These are phyloP conservation scores for Solanum chacoense DNA, from an alignment of 305 asterid species.

Conservation along the genomic window DNA sequence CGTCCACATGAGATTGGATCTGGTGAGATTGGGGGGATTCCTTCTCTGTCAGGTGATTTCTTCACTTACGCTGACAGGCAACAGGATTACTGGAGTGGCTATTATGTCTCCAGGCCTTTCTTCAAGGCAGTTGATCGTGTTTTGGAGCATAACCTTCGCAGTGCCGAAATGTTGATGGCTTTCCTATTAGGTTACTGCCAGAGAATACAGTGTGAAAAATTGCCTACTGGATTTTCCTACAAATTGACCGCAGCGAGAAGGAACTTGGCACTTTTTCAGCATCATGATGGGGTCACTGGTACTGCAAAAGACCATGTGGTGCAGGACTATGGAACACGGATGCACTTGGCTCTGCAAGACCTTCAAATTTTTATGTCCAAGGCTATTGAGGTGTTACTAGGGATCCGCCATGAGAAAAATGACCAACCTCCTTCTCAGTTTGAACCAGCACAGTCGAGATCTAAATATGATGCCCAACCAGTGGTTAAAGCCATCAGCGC, in stretches of 20 bases:
- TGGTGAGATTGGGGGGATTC: slow-evolving; percentile 77
- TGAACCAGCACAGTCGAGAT: slow-evolving; percentile 75
- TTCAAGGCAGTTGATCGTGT: slow-evolving; percentile 96
- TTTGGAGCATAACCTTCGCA: slow-evolving; percentile 88
- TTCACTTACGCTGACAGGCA: slow-evolving; percentile 92
- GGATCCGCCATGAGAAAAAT: slow-evolving; percentile 69
- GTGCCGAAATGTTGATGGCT: slow-evolving; percentile 91
- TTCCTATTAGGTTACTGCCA: slow-evolving; percentile 81
- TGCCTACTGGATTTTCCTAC: slow-evolving; percentile 76
- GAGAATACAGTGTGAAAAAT: slow-evolving; percentile 73
- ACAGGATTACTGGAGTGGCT: slow-evolving; percentile 98
- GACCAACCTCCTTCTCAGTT: slow-evolving; percentile 84
- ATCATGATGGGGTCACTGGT: slow-evolving; percentile 98
- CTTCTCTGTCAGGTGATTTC: slow-evolving; percentile 90
- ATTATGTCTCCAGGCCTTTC: slow-evolving; percentile 95
- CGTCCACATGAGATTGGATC: slow-evolving; percentile 70
- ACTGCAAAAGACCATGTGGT: slow-evolving; percentile 94
- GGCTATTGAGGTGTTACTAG: slow-evolving; percentile 74
- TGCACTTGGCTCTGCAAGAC: slow-evolving; percentile 90
- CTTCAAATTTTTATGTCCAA: slow-evolving; percentile 83
- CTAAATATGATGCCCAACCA: slow-evolving; percentile 73
- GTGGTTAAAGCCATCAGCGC: slow-evolving; percentile 58
- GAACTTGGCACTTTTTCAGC: slow-evolving; percentile 89
- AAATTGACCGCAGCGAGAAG: slow-evolving; percentile 89
- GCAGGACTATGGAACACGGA: slow-evolving; percentile 79